Evolutionary conservation across 306 rosid species (phyloP).

Genomic region (Purshia tridentata): DNA sequence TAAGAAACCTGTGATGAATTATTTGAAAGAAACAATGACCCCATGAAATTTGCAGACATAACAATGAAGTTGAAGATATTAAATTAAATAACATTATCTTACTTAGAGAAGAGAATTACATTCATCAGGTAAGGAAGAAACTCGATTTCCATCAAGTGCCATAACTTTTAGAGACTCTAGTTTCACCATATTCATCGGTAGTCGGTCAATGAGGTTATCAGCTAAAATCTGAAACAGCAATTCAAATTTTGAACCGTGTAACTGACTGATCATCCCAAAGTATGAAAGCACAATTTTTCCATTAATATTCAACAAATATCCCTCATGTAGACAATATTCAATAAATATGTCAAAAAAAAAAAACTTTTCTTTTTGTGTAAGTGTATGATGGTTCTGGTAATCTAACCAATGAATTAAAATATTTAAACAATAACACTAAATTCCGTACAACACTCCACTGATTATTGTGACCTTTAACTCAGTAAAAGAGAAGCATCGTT

Average conservation of each 20-base stretch:
- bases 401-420: not conserved
- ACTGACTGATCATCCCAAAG: not conserved
- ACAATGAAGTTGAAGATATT: conserved; percentile 10
- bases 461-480: not conserved
- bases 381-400: not conserved
- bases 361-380: not conserved
- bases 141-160: conserved; percentile 80
- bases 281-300: not conserved
- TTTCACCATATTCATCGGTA: conserved; percentile 88
- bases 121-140: conserved; percentile 91
- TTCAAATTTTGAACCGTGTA: conserved; percentile 9
- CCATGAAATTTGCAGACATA: not conserved
- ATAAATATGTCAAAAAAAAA: not conserved
- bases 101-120: conserved; percentile 68
- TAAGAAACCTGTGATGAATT: conserved; percentile 11
- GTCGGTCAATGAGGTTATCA: conserved; percentile 73
- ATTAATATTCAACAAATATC: not conserved
- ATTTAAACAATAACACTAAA: not conserved
- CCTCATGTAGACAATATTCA: not conserved
- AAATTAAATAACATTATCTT: conserved; percentile 22
- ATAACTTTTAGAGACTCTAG: conserved; percentile 79
- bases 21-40: conserved; percentile 10
- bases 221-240: conserved; percentile 60
- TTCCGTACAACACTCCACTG: not conserved
- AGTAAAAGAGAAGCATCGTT: not conserved